Evolutionary conservation across 306 rosid species (phyloP).

Genomic region (Medicago ruthenica): DNA sequence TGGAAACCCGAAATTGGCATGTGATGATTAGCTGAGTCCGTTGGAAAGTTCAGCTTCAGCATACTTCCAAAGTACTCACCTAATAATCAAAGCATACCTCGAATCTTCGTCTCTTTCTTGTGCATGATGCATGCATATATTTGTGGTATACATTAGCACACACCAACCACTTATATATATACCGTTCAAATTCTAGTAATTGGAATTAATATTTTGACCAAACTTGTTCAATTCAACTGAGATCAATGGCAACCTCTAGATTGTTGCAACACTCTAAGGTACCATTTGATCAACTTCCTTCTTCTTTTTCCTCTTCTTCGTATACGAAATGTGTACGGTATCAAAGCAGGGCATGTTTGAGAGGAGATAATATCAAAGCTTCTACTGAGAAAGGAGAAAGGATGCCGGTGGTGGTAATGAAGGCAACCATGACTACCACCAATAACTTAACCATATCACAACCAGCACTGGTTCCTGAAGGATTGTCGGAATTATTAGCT

Average conservation of each 20-base stretch:
- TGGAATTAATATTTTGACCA: constrained; percentile 13
- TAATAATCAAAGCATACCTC: constrained; percentile 31
- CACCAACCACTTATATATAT: background rate
- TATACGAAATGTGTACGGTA: constrained; percentile 6
- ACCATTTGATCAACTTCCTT: constrained; percentile 33
- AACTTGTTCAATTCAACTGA: constrained; percentile 11
- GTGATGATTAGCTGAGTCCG: constrained; percentile 1
- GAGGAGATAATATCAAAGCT: background rate
- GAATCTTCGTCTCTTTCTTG: constrained; percentile 35
- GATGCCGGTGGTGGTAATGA: constrained; percentile 1
- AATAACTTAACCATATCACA: constrained; percentile 26
- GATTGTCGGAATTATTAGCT: constrained; percentile 31
- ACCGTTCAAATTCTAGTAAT: constrained; percentile 11
- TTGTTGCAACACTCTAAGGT: constrained; percentile 34
- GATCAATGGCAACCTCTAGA: constrained; percentile 48
- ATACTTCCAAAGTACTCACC: constrained; percentile 35
- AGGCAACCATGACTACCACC: constrained; percentile 19
- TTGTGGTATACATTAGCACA: constrained; percentile 19
- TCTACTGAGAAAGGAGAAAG: constrained; percentile 23
- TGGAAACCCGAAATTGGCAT: constrained; percentile 21
- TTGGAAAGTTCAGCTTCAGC: constrained; percentile 41
- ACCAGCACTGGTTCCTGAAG: constrained; percentile 21
- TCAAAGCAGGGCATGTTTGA: constrained; percentile 35
- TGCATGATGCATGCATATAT: constrained; percentile 19
- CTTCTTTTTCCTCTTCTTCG: background rate